Evolutionary conservation across 345 rosid genomes (phyloP).

Genomic region (Citrus sp.): DNA sequence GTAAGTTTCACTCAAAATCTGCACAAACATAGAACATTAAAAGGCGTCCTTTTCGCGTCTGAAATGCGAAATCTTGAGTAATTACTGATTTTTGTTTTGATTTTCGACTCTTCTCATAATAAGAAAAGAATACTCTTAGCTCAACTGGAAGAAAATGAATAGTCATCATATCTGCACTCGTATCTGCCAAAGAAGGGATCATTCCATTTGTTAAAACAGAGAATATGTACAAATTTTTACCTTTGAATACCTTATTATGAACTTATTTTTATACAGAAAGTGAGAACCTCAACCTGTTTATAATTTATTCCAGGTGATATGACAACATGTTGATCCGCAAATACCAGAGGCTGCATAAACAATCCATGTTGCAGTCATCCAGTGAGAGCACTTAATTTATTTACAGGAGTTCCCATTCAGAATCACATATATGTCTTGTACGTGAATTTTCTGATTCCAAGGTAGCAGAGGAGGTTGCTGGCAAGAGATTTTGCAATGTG

Average conservation of each 20-base stretch:
- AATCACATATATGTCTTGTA: constrained; percentile 24
- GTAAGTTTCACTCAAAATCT: constrained; percentile 30
- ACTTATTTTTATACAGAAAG: background rate
- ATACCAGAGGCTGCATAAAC: constrained; percentile 1
- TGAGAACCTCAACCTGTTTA: background rate
- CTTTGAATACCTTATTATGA: constrained; percentile 4
- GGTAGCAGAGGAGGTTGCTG: constrained; percentile 14
- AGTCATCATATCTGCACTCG: background rate
- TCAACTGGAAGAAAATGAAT: background rate
- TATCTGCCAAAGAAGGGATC: background rate
- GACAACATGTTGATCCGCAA: constrained; percentile 3
- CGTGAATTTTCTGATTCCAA: constrained; percentile 17
- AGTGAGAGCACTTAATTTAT: background rate
- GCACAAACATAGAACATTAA: too few species aligned
- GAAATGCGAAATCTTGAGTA: too few species aligned
- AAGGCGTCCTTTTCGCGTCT: too few species aligned
- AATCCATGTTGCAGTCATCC: background rate
- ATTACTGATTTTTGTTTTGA: background rate
- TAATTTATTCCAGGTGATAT: background rate
- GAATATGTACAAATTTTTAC: background rate
- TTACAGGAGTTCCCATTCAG: constrained; percentile 75
- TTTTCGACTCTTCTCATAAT: background rate
- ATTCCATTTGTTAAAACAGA: background rate
- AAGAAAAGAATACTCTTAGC: background rate
- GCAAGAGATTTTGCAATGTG: constrained; percentile 9